phyloP scores from a whole-genome alignment of 164 flowering plant genomes.

The Tetrastigma voinierianum region DNA sequence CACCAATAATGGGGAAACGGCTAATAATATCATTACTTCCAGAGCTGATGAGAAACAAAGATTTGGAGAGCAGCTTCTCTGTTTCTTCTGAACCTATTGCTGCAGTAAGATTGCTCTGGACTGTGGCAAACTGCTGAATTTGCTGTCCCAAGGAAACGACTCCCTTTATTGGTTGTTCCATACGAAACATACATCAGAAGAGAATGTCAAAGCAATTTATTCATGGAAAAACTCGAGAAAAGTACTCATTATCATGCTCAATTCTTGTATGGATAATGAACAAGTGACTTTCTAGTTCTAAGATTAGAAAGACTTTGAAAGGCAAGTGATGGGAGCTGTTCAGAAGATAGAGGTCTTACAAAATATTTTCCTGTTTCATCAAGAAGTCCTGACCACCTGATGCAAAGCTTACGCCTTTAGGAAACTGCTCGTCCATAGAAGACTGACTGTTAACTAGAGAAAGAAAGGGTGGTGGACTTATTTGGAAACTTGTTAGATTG shows the following conservation, averaged over 20 bases:
- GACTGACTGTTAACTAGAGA: constrained; percentile 13
- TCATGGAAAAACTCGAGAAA: not conserved
- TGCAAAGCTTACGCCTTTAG: constrained; percentile 54
- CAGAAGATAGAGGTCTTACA: constrained; percentile 15
- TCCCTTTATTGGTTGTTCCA: constrained; percentile 12
- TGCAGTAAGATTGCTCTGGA: constrained; percentile 19
- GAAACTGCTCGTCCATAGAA: constrained; percentile 6
- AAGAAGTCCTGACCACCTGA: constrained; percentile 59
- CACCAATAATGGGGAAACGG: constrained; percentile 13
- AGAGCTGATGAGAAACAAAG: constrained; percentile 41
- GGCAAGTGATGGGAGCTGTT: not conserved
- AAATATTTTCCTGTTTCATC: constrained; percentile 20
- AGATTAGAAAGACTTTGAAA: not conserved
- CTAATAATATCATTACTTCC: constrained; percentile 57
- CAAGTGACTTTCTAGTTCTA: not conserved
- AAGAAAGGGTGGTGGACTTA: constrained; percentile 50
- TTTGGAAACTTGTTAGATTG: constrained; percentile 26
- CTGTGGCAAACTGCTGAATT: constrained; percentile 31
- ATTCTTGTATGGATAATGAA: not conserved
- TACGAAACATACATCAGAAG: not conserved
- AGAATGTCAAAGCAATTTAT: not conserved
- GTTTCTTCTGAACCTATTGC: constrained; percentile 23
- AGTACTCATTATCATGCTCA: not conserved
- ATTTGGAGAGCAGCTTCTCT: constrained; percentile 23
- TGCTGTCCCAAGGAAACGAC: constrained; percentile 36